phyloP scores from a whole-genome alignment of 225 moss, liverwort and hornwort genomes.

The Bryum argenteum region DNA sequence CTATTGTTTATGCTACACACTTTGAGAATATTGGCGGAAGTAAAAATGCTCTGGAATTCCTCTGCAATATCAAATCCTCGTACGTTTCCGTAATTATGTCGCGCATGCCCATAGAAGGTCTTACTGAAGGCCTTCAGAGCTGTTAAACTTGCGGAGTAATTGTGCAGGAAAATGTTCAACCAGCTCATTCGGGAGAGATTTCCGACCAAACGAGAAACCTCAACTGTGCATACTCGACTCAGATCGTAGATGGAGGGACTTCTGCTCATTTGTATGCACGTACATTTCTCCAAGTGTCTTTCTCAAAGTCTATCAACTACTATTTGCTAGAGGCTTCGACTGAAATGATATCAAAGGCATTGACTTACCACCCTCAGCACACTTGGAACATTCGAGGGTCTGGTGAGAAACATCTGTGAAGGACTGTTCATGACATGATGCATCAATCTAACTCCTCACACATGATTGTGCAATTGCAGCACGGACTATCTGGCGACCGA shows the following conservation, averaged over 20 bases:
- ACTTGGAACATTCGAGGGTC: constrained; percentile 3
- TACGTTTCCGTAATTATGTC: not conserved
- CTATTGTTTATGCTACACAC: not conserved
- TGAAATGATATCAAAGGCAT: no score
- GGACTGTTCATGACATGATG: constrained; percentile 14
- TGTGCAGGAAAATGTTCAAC: constrained; percentile 39
- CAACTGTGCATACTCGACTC: constrained; percentile 30
- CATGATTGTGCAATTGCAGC: constrained; percentile 33
- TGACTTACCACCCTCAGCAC: not conserved
- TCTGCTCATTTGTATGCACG: not conserved
- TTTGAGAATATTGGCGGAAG: not conserved
- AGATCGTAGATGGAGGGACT: constrained; percentile 32
- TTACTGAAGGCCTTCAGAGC: not conserved
- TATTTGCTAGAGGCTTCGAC: no score
- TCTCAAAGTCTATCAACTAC: no score
- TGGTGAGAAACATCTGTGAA: constrained; percentile 4
- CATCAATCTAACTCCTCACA: constrained; percentile 22
- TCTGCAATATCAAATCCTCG: constrained; percentile 18
- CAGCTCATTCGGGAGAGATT: constrained; percentile 29
- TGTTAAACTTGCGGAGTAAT: not conserved
- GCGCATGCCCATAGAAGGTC: constrained; percentile 1
- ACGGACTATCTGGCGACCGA: constrained; percentile 28
- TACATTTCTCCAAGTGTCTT: no score
- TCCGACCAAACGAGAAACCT: constrained; percentile 18
- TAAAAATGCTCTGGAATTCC: not conserved